A percentile compares a stretch with the other conserved stretches of the same genome.
phyloP scores from a whole-genome alignment of 352 stramenopile species.

The Hyaloperonospora brassicae region DNA sequence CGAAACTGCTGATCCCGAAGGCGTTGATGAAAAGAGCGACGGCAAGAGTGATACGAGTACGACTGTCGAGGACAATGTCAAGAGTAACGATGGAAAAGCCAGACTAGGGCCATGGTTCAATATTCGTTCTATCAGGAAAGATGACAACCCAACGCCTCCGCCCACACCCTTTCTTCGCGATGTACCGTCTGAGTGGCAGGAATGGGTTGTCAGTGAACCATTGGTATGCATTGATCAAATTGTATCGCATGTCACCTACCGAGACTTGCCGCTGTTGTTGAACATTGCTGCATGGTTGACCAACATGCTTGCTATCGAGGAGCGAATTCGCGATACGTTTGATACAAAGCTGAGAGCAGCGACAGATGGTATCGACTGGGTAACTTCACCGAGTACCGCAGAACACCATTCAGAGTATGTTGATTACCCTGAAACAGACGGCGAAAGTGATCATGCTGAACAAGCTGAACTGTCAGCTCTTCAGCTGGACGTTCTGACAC shows the following conservation, averaged over 20 bases:
- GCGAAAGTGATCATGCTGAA: conserved; percentile 2
- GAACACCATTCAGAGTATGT: conserved; percentile 21
- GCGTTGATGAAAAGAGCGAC: background rate
- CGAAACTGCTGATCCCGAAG: conserved; percentile 16
- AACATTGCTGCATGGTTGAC: conserved; percentile 37
- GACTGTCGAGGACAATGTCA: no score
- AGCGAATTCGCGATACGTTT: conserved; percentile 38
- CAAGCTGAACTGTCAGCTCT: conserved; percentile 5
- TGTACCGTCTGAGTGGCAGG: conserved; percentile 33
- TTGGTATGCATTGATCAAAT: conserved; percentile 44
- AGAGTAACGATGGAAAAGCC: conserved; percentile 2
- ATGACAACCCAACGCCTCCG: conserved; percentile 7
- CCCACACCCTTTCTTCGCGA: conserved; percentile 22
- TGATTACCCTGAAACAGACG: conserved; percentile 25
- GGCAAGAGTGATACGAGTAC: no score
- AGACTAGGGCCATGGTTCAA: conserved; percentile 15
- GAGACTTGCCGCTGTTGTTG: conserved; percentile 59
- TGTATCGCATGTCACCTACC: conserved; percentile 54
- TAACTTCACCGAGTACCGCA: conserved; percentile 23
- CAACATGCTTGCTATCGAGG: conserved; percentile 33
- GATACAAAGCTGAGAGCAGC: conserved; percentile 27
- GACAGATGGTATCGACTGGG: conserved; percentile 41
- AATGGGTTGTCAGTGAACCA: conserved; percentile 41
- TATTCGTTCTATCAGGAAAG: background rate
- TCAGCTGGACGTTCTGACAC: conserved; percentile 23